A percentile compares a stretch with the other conserved stretches of the same genome.
Conservation (phyloP, 176 grass and related monocot species). For the Oryza rufipogon region DNA sequence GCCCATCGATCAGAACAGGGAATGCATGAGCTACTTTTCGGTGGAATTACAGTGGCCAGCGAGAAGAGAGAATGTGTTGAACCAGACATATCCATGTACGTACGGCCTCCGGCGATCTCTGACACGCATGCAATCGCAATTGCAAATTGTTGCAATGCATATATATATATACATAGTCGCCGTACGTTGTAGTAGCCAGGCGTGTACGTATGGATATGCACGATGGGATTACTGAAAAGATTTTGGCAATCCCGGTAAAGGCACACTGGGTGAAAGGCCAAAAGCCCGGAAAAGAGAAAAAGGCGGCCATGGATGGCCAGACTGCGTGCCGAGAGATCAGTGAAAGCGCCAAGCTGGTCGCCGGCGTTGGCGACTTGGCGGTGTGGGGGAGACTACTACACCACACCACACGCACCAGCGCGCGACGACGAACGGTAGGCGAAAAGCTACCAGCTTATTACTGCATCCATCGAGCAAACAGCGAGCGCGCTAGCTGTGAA, state of each 20-base stretch:
- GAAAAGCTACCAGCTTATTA: background rate
- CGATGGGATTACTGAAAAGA: constrained; percentile 28
- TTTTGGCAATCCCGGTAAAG: constrained; percentile 53
- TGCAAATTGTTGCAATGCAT: background rate
- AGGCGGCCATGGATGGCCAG: background rate
- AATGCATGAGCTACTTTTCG: constrained; percentile 4
- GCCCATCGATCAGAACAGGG: background rate
- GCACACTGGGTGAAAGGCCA: constrained; percentile 15
- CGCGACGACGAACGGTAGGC: background rate
- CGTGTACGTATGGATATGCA: too few species aligned
- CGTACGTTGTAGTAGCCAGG: background rate
- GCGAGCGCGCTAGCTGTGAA: too few species aligned
- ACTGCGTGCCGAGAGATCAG: constrained; percentile 5
- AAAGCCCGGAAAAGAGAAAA: constrained; percentile 44
- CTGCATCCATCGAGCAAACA: background rate
- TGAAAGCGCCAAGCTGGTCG: background rate
- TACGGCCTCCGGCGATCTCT: too few species aligned
- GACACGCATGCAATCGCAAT: too few species aligned
- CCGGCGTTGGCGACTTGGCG: background rate
- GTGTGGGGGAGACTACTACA: background rate
- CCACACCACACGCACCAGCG: too few species aligned
- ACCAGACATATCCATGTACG: background rate
- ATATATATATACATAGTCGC: background rate
- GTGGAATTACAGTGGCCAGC: background rate
- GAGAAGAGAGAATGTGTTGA: background rate